Conservation (phyloP, 257 asterid genomes). For the Penstemon newberryi region DNA sequence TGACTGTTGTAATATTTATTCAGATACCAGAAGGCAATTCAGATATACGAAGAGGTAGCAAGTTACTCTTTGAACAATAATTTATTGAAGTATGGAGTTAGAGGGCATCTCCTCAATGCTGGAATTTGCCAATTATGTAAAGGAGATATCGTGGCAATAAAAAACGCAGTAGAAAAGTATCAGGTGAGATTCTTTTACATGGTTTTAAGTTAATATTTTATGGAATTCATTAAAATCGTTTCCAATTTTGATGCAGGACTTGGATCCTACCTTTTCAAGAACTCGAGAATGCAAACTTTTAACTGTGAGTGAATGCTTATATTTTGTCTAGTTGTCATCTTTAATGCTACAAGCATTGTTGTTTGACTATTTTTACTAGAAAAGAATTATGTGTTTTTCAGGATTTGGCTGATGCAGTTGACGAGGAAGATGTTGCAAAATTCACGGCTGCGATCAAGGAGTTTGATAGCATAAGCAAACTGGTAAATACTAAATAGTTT, state of each 20-base stretch:
- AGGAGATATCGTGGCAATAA: slow-evolving; percentile 44
- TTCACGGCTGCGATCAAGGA: slow-evolving; percentile 43
- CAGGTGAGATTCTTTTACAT: slow-evolving; percentile 28
- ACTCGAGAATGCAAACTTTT: slow-evolving; percentile 44
- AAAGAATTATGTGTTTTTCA: slow-evolving; percentile 19
- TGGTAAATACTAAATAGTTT: slow-evolving; percentile 28
- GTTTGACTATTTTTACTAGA: slow-evolving; percentile 3
- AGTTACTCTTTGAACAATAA: slow-evolving; percentile 36
- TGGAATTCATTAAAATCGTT: slow-evolving; percentile 17
- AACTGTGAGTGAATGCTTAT: slow-evolving; percentile 34
- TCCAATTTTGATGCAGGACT: slow-evolving; percentile 31
- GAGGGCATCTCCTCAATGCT: slow-evolving; percentile 49
- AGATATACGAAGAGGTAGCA: slow-evolving; percentile 41
- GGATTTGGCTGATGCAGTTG: slow-evolving; percentile 51
- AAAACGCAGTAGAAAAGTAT: slow-evolving; percentile 44
- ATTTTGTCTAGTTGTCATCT: slow-evolving; percentile 7
- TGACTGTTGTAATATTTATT: slow-evolving; percentile 17
- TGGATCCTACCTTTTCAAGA: slow-evolving; percentile 50
- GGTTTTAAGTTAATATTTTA: background rate
- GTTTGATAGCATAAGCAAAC: slow-evolving; percentile 41
- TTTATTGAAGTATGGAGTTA: slow-evolving; percentile 40
- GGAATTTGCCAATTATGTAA: slow-evolving; percentile 46
- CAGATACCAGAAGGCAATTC: slow-evolving; percentile 35
- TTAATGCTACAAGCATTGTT: background rate
- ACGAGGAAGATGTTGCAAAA: slow-evolving; percentile 42